phyloP scores from a whole-genome alignment of 2,329 filamentous ascomycete species.

The Neurospora sp. region DNA sequence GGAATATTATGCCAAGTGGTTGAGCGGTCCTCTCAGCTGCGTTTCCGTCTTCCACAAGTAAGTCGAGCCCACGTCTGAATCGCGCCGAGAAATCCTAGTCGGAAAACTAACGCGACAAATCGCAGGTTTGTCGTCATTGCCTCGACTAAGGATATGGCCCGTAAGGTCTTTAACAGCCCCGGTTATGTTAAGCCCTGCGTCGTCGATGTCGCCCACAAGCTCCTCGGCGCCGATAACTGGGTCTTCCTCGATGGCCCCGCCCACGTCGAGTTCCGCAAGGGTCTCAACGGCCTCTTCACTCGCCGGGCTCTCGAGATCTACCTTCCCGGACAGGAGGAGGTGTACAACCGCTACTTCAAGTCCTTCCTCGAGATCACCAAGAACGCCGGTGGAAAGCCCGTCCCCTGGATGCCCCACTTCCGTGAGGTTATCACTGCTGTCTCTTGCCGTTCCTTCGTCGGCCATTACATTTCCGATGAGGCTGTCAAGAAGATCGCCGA shows the following conservation, averaged over 20 bases:
- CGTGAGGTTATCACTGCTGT: slow-evolving; percentile 92
- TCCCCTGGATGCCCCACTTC: slow-evolving; percentile 85
- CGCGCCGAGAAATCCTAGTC: background rate
- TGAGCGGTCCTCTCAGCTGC: slow-evolving; percentile 83
- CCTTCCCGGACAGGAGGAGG: slow-evolving; percentile 83
- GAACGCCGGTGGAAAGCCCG: slow-evolving; percentile 59
- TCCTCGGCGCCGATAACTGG: slow-evolving; percentile 87
- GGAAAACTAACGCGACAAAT: background rate
- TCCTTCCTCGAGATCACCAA: slow-evolving; percentile 67
- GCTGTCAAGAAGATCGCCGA: slow-evolving; percentile 89
- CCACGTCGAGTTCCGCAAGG: slow-evolving; percentile 95
- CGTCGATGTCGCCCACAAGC: slow-evolving; percentile 87
- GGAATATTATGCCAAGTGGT: slow-evolving; percentile 87
- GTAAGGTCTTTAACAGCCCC: slow-evolving; percentile 95
- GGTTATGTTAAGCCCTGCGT: slow-evolving; percentile 90
- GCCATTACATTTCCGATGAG: slow-evolving; percentile 86
- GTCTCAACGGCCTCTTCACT: slow-evolving; percentile 89
- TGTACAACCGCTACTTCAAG: slow-evolving; percentile 80
- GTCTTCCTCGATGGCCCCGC: slow-evolving; percentile 93
- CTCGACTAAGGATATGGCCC: slow-evolving; percentile 85
- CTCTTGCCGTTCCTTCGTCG: slow-evolving; percentile 93
- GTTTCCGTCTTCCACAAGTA: slow-evolving; percentile 99
- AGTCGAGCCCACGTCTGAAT: slow-evolving; percentile 19
- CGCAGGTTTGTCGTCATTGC: slow-evolving; percentile 90
- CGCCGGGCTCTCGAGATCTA: slow-evolving; percentile 79